Base-by-base conservation (phyloP, 2,329 filamentous ascomycete species). In the Fusarium sp. region DNA sequence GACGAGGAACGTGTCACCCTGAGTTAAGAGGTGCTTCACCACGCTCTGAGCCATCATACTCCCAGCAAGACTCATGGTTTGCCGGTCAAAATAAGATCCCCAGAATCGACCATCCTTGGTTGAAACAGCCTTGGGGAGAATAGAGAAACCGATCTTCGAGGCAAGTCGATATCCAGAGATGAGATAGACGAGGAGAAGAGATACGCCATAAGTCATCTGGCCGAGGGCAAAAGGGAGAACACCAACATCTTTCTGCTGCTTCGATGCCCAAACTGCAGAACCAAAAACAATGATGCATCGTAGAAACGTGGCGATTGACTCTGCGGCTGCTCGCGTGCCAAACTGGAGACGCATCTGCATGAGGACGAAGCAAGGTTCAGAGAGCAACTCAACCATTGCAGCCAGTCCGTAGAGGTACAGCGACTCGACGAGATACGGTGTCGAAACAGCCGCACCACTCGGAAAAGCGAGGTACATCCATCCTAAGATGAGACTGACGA, bases 21-120 rank as follows among this genome's bases (percentile, higher is more conserved):
- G 93, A 0, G 96, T 98, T 57, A 99, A 87, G 57, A 98, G 78
- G 77, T 98, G 95, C 80, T 99, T 99, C 74, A 98, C 88, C 18
- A 93, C 81, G 34, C 92, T 94, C 80, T 99, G 96, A 6, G 93
- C 83, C 81, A 93, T 95, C 78, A 98, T 87, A 74, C 91, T 96
- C n/a, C 86, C 84, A 4, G 91, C 91, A 4, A 98, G 86, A 14
- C 86, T 86, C 27, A 96, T 81, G 1, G 96, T 88, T 2, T 89
- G 86, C 10, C 82, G 82, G 64, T 92, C 91, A 76, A 97, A 93
- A 67, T 86, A 86, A 2, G 83, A 84, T 4, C 85, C 71, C 49
- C 87, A 73, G 73, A 89, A 91, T n/a, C 77, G 71, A 5, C 61
- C 18, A 0, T 71, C 55, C 1, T 66, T 50, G 1, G 65, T 23